phyloP scores from a whole-genome alignment of 805 yeast genomes.

The Teunomyces cretensis region DNA sequence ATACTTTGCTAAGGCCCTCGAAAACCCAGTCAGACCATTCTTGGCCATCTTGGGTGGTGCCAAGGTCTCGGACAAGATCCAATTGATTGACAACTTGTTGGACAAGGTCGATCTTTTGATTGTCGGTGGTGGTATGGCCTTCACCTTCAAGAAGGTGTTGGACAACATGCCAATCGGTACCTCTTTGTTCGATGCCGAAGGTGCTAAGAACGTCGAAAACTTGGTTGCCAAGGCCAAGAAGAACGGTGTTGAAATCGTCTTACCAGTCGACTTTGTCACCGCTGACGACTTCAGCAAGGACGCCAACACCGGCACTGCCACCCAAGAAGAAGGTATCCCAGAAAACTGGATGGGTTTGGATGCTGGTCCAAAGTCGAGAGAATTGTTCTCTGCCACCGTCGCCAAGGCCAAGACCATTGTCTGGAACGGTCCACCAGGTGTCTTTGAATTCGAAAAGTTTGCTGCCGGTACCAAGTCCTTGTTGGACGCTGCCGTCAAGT shows the following conservation, averaged over 20 bases:
- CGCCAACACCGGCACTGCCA: slow-evolving; percentile 81
- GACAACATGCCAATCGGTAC: slow-evolving; percentile 85
- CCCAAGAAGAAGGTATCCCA: slow-evolving; percentile 90
- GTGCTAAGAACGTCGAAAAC: slow-evolving; percentile 91
- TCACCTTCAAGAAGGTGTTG: slow-evolving; percentile 94
- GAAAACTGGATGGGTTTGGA: slow-evolving; percentile 95
- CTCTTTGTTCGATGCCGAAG: slow-evolving; percentile 90
- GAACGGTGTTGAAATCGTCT: slow-evolving; percentile 88
- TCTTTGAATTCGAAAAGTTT: slow-evolving; percentile 93
- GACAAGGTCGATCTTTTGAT: slow-evolving; percentile 94
- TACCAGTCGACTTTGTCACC: slow-evolving; percentile 94
- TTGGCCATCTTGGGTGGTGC: slow-evolving; percentile 99
- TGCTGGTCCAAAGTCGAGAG: slow-evolving; percentile 85
- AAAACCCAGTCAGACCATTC: slow-evolving; percentile 97
- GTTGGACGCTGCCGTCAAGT: slow-evolving; percentile 83
- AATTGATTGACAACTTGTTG: slow-evolving; percentile 92
- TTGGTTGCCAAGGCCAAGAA: slow-evolving; percentile 95
- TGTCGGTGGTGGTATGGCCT: slow-evolving; percentile 99
- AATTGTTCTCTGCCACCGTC: slow-evolving; percentile 78
- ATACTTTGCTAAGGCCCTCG: slow-evolving; percentile 97
- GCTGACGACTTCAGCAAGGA: slow-evolving; percentile 93
- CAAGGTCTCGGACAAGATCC: slow-evolving; percentile 98
- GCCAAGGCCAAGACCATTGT: slow-evolving; percentile 95
- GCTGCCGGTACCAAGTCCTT: slow-evolving; percentile 89
- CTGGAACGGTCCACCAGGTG: slow-evolving; percentile 99